Base-by-base conservation (phyloP, 2,329 filamentous ascomycete genomes). In the Neodidymelliopsis sp. region DNA sequence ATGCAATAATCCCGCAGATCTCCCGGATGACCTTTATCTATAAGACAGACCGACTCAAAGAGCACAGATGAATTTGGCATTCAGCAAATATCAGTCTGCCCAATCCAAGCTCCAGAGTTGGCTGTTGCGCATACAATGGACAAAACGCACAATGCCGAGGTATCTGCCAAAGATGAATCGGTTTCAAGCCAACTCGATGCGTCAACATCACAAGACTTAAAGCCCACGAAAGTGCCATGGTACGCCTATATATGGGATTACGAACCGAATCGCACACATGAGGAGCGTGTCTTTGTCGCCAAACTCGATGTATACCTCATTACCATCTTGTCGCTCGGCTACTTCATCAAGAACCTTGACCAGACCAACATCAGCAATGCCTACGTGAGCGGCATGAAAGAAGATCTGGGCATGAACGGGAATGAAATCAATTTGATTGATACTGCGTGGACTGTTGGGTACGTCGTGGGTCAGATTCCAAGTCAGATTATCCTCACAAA, bases 281-380 rank as follows among this genome's bases (percentile, higher is more conserved):
- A 56, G 25, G 62, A 65, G 33, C 54, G 57, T 24, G 51, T 35
- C 2, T 63, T 65, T 22, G 56, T 65, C 4, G 49, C 49, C n/a
- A 63, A 61, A 16, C 54, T 65, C 13, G 62, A 65, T 33, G 34
- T 38, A 22, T 60, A 54, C 35, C 49, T 65, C 3, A 57, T 65
- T 9, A 62, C 57, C 25, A 59, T 61, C 28, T 43, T 62, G 2
- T 60, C 58, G 1, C 45, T 60, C 4, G 57, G 57, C 5, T 60
- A 60, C 23, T 68, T 60, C 42, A 66, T 66, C 53, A 65, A 63
- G 39, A 60, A 62, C 20, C 51, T 67, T 4, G 62, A 66, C 28
- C 59, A 63, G 30, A 60, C 56, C 7, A 66, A 66, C 19, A 62
- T 66, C 48, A 55, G 43, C 33, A 63, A 60, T 51, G 60, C 62